These are phyloP conservation scores for Ustilago vetiveriae DNA, from an alignment of 1,284 basidiomycete species.

Conservation along the genomic window DNA sequence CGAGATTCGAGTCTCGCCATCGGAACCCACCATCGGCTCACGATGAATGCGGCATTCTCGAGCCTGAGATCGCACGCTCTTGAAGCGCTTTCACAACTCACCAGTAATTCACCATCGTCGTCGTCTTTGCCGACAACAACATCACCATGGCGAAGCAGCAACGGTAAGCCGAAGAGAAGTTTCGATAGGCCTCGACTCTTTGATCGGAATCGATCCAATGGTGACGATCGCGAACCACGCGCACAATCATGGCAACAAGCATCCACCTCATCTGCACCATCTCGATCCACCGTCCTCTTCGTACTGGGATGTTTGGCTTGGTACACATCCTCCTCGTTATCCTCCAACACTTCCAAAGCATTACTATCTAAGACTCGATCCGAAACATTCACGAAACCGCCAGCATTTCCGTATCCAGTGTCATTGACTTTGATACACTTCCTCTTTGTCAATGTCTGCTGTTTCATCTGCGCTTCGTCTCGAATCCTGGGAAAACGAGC, in stretches of 20 bases:
- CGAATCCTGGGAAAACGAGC: conserved; percentile 41
- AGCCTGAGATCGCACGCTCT: conserved; percentile 31
- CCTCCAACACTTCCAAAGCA: conserved; percentile 87
- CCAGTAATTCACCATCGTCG: neutral
- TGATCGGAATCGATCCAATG: conserved; percentile 7
- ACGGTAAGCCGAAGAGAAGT: conserved; percentile 9
- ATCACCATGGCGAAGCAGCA: conserved; percentile 6
- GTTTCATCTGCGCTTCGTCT: conserved; percentile 71
- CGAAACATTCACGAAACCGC: conserved; percentile 16
- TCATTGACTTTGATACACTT: conserved; percentile 98
- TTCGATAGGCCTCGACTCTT: conserved; percentile 28
- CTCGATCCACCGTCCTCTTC: conserved; percentile 40
- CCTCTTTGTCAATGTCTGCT: conserved; percentile 88
- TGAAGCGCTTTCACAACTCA: conserved; percentile 19
- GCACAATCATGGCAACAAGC: too few species aligned
- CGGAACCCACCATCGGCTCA: neutral
- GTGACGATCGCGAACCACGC: too few species aligned
- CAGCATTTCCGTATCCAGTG: conserved; percentile 83
- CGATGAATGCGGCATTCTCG: conserved; percentile 30
- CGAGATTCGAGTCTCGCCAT: too few species aligned
- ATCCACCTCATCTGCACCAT: conserved; percentile 17
- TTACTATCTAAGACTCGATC: conserved; percentile 72
- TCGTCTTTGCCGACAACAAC: neutral
- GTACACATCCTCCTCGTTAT: conserved; percentile 78
- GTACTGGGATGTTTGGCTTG: conserved; percentile 58